These are phyloP conservation scores for Phytophthora ohioensis DNA, from an alignment of 352 stramenopile species.

Conservation along the genomic window DNA sequence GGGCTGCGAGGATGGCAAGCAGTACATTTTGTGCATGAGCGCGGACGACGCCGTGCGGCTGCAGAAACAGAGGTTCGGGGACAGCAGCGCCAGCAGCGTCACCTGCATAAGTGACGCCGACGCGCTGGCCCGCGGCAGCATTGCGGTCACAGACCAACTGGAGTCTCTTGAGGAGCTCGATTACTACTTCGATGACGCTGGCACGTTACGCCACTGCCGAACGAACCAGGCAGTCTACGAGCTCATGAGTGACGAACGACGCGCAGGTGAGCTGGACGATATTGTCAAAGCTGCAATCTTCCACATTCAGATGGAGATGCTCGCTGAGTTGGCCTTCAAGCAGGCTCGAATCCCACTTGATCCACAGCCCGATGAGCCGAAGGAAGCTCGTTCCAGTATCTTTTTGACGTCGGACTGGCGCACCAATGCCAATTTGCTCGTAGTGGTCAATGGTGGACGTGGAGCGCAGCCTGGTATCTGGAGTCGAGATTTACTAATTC, in stretches of 20 bases:
- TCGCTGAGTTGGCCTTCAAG: conserved; percentile 80
- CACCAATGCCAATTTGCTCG: conserved; percentile 61
- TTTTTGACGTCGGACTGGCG: conserved; percentile 80
- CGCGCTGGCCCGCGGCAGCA: conserved; percentile 38
- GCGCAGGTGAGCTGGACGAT: conserved; percentile 74
- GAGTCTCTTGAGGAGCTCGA: conserved; percentile 81
- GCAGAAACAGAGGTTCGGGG: conserved; percentile 52
- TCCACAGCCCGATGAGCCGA: conserved; percentile 61
- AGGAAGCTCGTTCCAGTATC: conserved; percentile 73
- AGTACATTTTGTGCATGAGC: conserved; percentile 75
- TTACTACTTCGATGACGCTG: conserved; percentile 80
- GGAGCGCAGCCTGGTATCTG: conserved; percentile 81
- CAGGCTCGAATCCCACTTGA: conserved; percentile 76
- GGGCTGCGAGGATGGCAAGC: conserved; percentile 72
- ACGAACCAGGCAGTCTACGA: conserved; percentile 81
- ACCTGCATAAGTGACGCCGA: conserved; percentile 17
- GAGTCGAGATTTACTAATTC: conserved; percentile 79
- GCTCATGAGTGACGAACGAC: conserved; percentile 79
- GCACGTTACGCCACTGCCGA: conserved; percentile 73
- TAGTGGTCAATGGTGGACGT: conserved; percentile 77
- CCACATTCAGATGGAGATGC: conserved; percentile 88
- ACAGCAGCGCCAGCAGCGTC: conserved; percentile 39
- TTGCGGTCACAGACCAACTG: conserved; percentile 69
- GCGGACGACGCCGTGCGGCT: conserved; percentile 49
- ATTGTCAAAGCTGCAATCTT: conserved; percentile 88